phyloP scores from a whole-genome alignment of 176 grass and related monocot genomes.

The Lolium perenne region DNA sequence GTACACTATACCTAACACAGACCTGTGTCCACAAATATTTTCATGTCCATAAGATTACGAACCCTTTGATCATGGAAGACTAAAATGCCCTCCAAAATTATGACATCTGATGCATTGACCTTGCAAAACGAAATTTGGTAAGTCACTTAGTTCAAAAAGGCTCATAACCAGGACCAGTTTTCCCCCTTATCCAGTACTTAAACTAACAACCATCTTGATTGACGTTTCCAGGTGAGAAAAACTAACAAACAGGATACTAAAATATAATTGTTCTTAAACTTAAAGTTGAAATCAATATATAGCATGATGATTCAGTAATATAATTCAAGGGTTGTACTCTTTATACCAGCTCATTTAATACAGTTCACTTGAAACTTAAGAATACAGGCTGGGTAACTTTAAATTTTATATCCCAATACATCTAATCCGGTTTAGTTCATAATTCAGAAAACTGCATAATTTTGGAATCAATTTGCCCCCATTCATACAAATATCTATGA shows the following conservation, averaged over 20 bases:
- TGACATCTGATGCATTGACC: slow-evolving; percentile 99
- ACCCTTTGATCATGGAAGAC: slow-evolving; percentile 95
- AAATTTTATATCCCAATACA: not conserved
- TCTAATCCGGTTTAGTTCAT: not conserved
- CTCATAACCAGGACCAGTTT: not conserved
- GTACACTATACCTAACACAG: not conserved
- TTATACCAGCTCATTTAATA: not conserved
- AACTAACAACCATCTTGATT: not conserved
- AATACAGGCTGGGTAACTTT: not conserved
- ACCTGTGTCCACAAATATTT: slow-evolving; percentile 99
- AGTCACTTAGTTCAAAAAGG: slow-evolving; percentile 17
- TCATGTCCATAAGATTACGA: slow-evolving; percentile 97
- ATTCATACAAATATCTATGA: not conserved
- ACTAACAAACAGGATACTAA: not conserved
- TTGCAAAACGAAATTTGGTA: slow-evolving; percentile 43
- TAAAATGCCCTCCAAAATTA: slow-evolving; percentile 99
- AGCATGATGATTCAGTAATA: not conserved
- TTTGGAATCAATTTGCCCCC: not conserved
- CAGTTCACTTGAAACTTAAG: slow-evolving; percentile 27
- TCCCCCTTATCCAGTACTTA: not conserved
- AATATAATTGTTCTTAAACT: not conserved
- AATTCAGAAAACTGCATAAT: not conserved
- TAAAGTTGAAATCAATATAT: not conserved
- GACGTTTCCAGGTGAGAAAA: slow-evolving; percentile 6
- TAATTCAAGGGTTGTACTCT: not conserved